Evolutionary conservation across 2,329 filamentous ascomycete genomes (phyloP), one percentile per base, ranked within the genome.

Genomic region (Alternaria sp.): DNA sequence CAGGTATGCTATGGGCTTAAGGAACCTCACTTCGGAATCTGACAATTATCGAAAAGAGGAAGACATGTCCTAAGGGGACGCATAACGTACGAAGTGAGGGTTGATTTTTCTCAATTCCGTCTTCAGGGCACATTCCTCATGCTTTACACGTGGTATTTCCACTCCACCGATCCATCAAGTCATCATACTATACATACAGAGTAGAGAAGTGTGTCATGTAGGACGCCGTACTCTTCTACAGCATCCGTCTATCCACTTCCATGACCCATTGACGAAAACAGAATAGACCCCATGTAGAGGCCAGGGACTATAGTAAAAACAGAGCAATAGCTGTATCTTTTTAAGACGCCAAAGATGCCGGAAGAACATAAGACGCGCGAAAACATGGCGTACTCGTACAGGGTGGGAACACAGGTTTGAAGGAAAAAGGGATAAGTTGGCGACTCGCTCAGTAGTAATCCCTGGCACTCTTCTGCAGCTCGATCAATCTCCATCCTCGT

Each of bases 391-490:
- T 65, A 63, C 55, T 69, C 58, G 58, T 70, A 73, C 64, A 70
- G 57, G 39, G 43, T 30, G 41, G 38, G 32, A 24, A 36, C 5
- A 32, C 39, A 20, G 49, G 47, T 4, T 53, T 24, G 34, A 57
- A 60, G 14, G 36, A 54, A 54, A 51, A 54, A 39, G 51, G 28
- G 41, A 22, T 14, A 36, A 43, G 32, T 24, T 20, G 22, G 46
- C 39, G 61, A 64, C 36, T 58, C 16, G 46, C 61, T 88, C 83
- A 91, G 67, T 90, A 89, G 73, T 91, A 98, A 82, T 99, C 95
- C 74, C 95, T 88, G 57, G 92, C 94, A 79, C 93, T 96, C 89
- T 99, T 99, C 81, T 99, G 95, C 84, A 99, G 88, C 83, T 99
- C 95, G 76, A 99, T 98, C 79, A 99, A 84, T 74, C 94, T 90